These are phyloP conservation scores for Phyllosticta capitalensis DNA, from an alignment of 2,329 filamentous ascomycete genomes.

Conservation along the genomic window DNA sequence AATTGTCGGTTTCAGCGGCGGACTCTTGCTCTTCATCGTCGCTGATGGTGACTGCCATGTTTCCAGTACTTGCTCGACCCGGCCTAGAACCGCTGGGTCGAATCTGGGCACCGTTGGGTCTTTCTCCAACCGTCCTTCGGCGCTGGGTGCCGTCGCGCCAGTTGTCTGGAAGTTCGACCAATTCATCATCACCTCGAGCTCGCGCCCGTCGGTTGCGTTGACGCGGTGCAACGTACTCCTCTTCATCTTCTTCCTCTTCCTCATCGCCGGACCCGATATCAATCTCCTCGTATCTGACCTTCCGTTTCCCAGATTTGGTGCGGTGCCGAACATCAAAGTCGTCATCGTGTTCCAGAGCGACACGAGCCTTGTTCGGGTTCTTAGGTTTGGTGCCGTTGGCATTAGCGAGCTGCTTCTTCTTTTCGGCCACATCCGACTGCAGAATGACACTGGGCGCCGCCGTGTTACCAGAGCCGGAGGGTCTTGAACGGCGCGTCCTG, in stretches of 20 bases:
- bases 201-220: conserved; percentile 1
- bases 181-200: conserved; percentile 16
- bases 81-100: conserved; percentile 18
- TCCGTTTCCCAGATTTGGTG: conserved; percentile 4
- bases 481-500: conserved; percentile 14
- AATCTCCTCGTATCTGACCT: conserved; percentile 35
- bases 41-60: conserved; percentile 19
- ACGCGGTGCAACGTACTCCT: conserved; percentile 16
- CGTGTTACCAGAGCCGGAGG: conserved; percentile 17
- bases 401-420: conserved; percentile 12
- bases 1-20: conserved; percentile 9
- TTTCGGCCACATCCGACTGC: conserved; percentile 25
- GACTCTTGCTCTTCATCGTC: conserved; percentile 23
- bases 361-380: conserved; percentile 24
- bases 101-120: conserved; percentile 18
- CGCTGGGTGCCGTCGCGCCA: conserved; percentile 30
- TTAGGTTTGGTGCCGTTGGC: conserved; percentile 20
- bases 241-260: conserved; percentile 20
- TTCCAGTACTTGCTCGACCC: conserved; percentile 19
- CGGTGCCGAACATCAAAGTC: conserved; percentile 24
- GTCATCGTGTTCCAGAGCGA: conserved; percentile 32
- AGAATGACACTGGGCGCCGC: conserved; percentile 21
- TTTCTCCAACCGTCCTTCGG: conserved; percentile 18
- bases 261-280: conserved; percentile 38
- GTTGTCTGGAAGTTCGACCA: conserved; percentile 34